Conservation (phyloP, 2,329 filamentous ascomycete species). For the Paraconiothyrium sp. region DNA sequence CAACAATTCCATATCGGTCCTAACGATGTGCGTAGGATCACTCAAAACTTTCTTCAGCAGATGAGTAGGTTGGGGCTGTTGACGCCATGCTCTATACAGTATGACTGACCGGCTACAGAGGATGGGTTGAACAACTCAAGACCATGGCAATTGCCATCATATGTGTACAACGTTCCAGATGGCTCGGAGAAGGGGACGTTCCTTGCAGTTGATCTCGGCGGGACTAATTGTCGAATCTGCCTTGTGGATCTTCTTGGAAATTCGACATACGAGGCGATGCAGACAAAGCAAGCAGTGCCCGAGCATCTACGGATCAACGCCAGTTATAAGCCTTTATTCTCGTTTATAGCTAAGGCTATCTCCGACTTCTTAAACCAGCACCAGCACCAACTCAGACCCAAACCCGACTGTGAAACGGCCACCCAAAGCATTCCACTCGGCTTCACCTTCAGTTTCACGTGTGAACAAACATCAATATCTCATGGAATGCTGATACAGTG, state of each 20-base stretch:
- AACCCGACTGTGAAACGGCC: background rate
- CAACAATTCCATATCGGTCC: slow-evolving; percentile 3
- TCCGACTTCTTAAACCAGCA: background rate
- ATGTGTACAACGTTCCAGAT: slow-evolving; percentile 10
- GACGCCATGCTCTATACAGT: too few relatives aligned
- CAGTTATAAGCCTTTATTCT: slow-evolving; percentile 67
- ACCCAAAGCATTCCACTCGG: background rate
- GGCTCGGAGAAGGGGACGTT: slow-evolving; percentile 76
- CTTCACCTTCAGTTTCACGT: slow-evolving; percentile 11
- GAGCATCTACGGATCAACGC: slow-evolving; percentile 89
- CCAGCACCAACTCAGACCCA: background rate
- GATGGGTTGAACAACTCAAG: slow-evolving; percentile 11
- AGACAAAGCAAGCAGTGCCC: slow-evolving; percentile 91
- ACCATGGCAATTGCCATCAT: slow-evolving; percentile 10
- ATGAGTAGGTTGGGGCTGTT: slow-evolving; percentile 7
- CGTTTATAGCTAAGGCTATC: slow-evolving; percentile 6
- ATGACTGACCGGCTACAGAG: background rate
- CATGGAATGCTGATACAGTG: slow-evolving; percentile 8
- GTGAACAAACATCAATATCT: slow-evolving; percentile 6
- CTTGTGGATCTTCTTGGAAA: slow-evolving; percentile 93
- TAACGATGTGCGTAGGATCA: background rate
- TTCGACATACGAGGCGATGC: slow-evolving; percentile 91
- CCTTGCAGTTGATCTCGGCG: slow-evolving; percentile 93
- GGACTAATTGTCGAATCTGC: slow-evolving; percentile 98
- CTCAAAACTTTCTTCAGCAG: slow-evolving; percentile 4